phyloP scores from a whole-genome alignment of 2,329 filamentous ascomycete genomes.

The Paecilomyces sp. region DNA sequence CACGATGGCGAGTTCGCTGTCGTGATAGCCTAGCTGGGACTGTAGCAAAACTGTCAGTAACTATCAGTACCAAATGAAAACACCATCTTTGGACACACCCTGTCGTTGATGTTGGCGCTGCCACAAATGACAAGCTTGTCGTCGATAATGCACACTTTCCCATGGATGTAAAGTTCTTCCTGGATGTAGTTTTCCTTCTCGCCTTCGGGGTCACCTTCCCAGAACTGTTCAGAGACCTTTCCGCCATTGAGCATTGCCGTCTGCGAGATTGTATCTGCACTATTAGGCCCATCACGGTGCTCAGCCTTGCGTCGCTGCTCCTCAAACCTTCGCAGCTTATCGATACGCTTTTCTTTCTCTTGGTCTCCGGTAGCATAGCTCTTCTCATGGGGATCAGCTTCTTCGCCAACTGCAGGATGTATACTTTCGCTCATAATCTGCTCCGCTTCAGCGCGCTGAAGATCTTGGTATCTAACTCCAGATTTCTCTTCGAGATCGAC shows the following conservation, averaged over 20 bases:
- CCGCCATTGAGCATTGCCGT: constrained; percentile 70
- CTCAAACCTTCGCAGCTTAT: constrained; percentile 41
- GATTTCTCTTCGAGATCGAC: constrained; percentile 67
- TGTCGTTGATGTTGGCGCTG: constrained; percentile 62
- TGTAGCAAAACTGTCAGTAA: constrained; percentile 12
- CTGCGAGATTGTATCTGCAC: constrained; percentile 59
- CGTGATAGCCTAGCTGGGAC: constrained; percentile 75
- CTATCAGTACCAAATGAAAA: background rate
- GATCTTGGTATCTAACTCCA: constrained; percentile 75
- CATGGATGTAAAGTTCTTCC: constrained; percentile 93
- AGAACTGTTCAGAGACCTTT: constrained; percentile 61
- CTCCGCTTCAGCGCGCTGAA: constrained; percentile 81
- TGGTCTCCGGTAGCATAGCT: constrained; percentile 26
- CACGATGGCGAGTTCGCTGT: constrained; percentile 83
- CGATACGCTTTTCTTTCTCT: constrained; percentile 18
- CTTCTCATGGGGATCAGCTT: constrained; percentile 41
- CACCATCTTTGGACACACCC: constrained; percentile 29
- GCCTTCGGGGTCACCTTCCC: constrained; percentile 66
- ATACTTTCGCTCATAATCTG: constrained; percentile 75
- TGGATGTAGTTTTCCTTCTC: constrained; percentile 89
- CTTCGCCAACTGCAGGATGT: constrained; percentile 39
- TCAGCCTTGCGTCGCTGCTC: constrained; percentile 33
- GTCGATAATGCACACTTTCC: constrained; percentile 76
- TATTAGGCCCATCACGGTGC: constrained; percentile 14
- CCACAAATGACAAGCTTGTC: constrained; percentile 77